Conservation (phyloP, 495 filamentous ascomycete genomes). For the Glutinoglossum americanum region DNA sequence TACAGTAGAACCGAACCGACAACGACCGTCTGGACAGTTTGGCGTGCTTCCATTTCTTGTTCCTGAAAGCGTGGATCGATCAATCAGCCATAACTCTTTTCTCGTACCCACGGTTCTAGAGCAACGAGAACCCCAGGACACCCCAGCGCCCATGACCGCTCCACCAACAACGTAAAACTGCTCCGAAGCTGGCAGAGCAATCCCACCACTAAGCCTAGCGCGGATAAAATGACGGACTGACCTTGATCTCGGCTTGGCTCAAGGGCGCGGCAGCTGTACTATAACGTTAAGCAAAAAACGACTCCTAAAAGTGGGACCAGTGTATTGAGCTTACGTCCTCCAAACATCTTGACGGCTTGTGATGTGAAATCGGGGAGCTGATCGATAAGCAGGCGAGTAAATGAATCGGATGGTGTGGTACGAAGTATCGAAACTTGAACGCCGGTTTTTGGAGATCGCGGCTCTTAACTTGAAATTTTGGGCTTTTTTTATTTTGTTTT, state of each 20-base stretch:
- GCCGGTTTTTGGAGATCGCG: too few relatives aligned
- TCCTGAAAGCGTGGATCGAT: constrained; percentile 17
- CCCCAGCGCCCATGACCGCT: neutral
- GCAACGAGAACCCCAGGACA: neutral
- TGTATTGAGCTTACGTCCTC: constrained; percentile 18
- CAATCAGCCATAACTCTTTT: neutral
- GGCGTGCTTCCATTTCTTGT: constrained; percentile 47
- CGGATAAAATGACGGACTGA: neutral
- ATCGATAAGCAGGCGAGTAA: too few relatives aligned
- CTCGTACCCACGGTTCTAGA: neutral
- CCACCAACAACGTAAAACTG: neutral
- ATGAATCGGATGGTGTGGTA: too few relatives aligned
- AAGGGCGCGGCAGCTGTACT: constrained; percentile 7
- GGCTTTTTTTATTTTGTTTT: too few relatives aligned
- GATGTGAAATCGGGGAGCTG: neutral
- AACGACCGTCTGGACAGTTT: constrained; percentile 40
- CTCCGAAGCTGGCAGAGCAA: too few relatives aligned
- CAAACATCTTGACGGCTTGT: constrained; percentile 19
- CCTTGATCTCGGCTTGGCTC: constrained; percentile 12
- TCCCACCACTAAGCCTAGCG: neutral
- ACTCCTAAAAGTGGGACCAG: neutral
- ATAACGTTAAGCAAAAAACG: constrained; percentile 4
- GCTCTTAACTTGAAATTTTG: too few relatives aligned
- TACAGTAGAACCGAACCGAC: constrained; percentile 49
- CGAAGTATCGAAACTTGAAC: too few relatives aligned